Evolutionary conservation across 768 basidiomycete species (phyloP), one percentile per base, ranked within the genome.

Genomic region (Polyporus arcularius): DNA sequence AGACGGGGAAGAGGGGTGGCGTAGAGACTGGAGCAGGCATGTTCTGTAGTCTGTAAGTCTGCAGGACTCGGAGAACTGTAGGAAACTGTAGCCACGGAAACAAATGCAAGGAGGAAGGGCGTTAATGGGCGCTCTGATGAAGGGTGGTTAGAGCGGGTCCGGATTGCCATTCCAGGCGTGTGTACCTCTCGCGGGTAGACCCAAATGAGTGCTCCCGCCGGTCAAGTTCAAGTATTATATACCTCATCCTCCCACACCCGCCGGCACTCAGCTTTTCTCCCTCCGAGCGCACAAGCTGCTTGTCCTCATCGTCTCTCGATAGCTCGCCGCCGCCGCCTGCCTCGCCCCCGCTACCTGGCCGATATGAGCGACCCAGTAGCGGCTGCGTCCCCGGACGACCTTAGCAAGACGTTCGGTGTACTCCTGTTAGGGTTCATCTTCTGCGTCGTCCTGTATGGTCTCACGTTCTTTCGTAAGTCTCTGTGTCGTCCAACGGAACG

Each of bases 1-100:
- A 73, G 2, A 67, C 41, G 16, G 90, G 91, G 70, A 90, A 91
- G 45, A 80, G 65, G 16, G 71, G 63, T 14, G 64, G 75, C 3
- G 55, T 54, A 43, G 58, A 48, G 35, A 68, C 62, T 6, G 66
- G 62, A 21, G 67, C 78, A 71, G 65, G 74, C 73, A 68, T 78
- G 26, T 73, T 59, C 73, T 76, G 65, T 79, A 76, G 62, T 26
- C 21, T 26, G 21, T 26, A 26, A 26, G 21, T 26, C 21, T 26
- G 21, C n/a, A n/a, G n/a, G n/a, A n/a, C n/a, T n/a, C n/a, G n/a
- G n/a, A 26, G 21, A 1, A 26, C 21, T 26, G 21, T 26, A 26
- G 21, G 21, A 26, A 26, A 26, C 21, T 26, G 21, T 26, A 26
- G 21, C 21, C 21, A 26, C 21, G 21, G 21, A 26, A 26, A 26